These are phyloP conservation scores for Starmera quercuum DNA, from an alignment of 805 yeast species.

Conservation along the genomic window DNA sequence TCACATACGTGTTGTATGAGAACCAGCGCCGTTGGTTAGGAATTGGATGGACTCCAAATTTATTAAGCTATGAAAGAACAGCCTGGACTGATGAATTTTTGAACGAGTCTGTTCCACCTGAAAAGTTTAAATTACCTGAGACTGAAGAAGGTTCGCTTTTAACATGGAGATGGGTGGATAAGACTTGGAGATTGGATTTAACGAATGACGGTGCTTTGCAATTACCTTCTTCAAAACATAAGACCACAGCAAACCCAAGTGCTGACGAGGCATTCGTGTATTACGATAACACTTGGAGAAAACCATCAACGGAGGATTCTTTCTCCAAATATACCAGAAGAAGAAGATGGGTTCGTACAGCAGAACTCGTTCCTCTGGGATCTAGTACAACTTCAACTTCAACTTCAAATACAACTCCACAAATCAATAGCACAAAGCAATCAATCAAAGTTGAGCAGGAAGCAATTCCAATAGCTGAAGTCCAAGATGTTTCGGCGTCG, in stretches of 20 bases:
- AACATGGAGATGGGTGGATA: constrained; percentile 93
- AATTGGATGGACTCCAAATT: constrained; percentile 93
- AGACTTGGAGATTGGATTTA: constrained; percentile 83
- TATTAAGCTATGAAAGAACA: constrained; percentile 86
- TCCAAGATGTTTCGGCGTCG: constrained; percentile 15
- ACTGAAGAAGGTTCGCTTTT: constrained; percentile 60
- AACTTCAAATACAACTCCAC: constrained; percentile 1
- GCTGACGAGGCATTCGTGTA: constrained; percentile 82
- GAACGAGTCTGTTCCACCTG: constrained; percentile 76
- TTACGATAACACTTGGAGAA: constrained; percentile 91
- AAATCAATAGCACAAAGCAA: neutral
- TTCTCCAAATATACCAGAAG: constrained; percentile 89
- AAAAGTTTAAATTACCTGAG: constrained; percentile 73
- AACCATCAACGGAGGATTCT: constrained; percentile 80
- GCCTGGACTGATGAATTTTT: constrained; percentile 97
- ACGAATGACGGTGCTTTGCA: constrained; percentile 84
- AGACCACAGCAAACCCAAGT: constrained; percentile 55
- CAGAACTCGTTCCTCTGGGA: constrained; percentile 55
- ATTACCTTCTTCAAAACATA: constrained; percentile 50
- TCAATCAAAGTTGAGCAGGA: constrained; percentile 2
- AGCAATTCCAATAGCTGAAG: constrained; percentile 12
- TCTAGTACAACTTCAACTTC: constrained; percentile 7
- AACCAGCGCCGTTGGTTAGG: constrained; percentile 97
- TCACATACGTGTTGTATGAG: constrained; percentile 88
- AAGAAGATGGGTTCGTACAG: constrained; percentile 94